These are phyloP conservation scores for Collybia mongolica DNA, from an alignment of 768 basidiomycete genomes.

Conservation along the genomic window DNA sequence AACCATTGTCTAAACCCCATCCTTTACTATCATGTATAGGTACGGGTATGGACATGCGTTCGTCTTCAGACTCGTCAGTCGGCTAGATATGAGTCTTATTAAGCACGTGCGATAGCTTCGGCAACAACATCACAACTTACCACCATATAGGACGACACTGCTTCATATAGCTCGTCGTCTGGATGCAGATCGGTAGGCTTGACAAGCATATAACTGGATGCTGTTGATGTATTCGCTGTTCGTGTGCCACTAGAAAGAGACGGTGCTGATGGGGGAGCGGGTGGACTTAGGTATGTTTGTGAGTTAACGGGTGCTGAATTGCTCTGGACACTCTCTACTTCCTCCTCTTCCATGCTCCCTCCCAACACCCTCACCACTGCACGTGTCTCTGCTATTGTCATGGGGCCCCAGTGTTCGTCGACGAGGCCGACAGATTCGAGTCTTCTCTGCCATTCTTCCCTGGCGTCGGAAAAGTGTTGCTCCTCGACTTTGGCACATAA, in stretches of 20 bases:
- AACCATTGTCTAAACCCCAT: constrained; percentile 13
- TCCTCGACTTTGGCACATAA: constrained; percentile 27
- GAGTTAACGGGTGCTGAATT: constrained; percentile 8
- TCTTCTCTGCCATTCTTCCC: constrained; percentile 40
- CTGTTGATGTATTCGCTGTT: constrained; percentile 30
- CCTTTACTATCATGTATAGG: constrained; percentile 10
- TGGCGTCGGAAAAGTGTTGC: constrained; percentile 28
- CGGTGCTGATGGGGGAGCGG: constrained; percentile 20
- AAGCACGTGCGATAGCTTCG: constrained; percentile 12
- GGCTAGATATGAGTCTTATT: constrained; percentile 16
- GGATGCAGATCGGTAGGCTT: constrained; percentile 41
- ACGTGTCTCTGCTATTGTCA: constrained; percentile 33
- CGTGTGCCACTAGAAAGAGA: constrained; percentile 32
- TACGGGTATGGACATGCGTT: constrained; percentile 17
- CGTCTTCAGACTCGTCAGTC: constrained; percentile 28
- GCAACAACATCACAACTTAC: constrained; percentile 22
- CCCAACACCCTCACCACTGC: constrained; percentile 36
- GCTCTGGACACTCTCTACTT: constrained; percentile 12
- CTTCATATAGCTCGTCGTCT: constrained; percentile 30
- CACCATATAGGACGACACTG: constrained; percentile 19
- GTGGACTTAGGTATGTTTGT: constrained; percentile 15
- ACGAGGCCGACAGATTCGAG: constrained; percentile 30
- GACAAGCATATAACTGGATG: constrained; percentile 41
- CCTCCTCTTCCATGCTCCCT: constrained; percentile 31
- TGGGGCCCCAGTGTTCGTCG: constrained; percentile 44